These are phyloP conservation scores for Tilletiopsis washingtonensis DNA, from an alignment of 1,284 basidiomycete species.

Conservation along the genomic window DNA sequence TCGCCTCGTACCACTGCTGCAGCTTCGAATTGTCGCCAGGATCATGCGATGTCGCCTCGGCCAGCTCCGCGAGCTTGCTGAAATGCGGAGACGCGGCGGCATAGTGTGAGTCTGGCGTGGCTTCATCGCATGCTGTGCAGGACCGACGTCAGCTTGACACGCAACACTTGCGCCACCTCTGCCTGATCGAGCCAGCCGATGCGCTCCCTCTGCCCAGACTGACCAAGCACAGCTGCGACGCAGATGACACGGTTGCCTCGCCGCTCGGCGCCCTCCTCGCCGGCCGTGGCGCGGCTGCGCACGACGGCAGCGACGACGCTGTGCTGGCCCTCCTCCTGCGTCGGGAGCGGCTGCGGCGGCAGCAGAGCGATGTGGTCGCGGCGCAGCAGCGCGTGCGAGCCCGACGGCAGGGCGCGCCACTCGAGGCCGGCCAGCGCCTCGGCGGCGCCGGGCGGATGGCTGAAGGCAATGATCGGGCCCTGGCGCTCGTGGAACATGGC, in stretches of 20 bases:
- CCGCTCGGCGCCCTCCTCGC: constrained; percentile 9
- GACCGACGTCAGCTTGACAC: constrained; percentile 12
- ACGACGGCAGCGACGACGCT: constrained; percentile 26
- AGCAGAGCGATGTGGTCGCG: constrained; percentile 27
- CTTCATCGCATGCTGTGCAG: constrained; percentile 2
- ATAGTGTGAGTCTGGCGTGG: constrained; percentile 17
- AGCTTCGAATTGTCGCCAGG: constrained; percentile 9
- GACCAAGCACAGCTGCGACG: constrained; percentile 14
- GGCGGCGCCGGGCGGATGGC: background rate
- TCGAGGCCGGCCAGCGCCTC: no score
- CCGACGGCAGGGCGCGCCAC: constrained; percentile 36
- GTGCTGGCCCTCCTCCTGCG: background rate
- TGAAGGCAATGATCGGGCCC: background rate
- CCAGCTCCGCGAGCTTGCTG: constrained; percentile 15
- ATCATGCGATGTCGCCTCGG: constrained; percentile 11
- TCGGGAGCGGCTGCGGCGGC: background rate
- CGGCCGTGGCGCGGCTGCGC: constrained; percentile 8
- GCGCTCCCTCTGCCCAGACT: no score
- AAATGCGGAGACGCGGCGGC: constrained; percentile 22
- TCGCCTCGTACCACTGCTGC: constrained; percentile 11
- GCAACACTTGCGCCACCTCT: background rate
- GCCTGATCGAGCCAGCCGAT: no score
- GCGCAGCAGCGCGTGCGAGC: constrained; percentile 21
- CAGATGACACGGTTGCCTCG: constrained; percentile 31
- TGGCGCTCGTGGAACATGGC: background rate